Percentiles rank a stretch among this genome's conserved stretches.
Evolutionary conservation across 140 eudicot species (phyloP).

Genomic region (Ambrosia hybrid): DNA sequence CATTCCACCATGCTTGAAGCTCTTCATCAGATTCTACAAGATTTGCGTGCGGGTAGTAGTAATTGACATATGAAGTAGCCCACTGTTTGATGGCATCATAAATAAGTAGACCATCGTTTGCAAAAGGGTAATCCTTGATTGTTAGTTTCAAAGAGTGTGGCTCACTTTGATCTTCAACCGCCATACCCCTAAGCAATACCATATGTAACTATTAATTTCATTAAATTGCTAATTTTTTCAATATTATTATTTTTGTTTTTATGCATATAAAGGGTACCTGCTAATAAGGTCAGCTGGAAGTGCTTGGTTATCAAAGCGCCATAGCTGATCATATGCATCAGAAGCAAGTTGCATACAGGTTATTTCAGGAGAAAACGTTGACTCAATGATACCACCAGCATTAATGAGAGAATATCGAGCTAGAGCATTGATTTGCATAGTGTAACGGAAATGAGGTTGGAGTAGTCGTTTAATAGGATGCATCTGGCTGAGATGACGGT

Average conservation of each 20-base stretch:
- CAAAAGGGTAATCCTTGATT: conserved; percentile 60
- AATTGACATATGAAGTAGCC: conserved; percentile 43
- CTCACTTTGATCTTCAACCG: conserved; percentile 33
- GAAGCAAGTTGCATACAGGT: conserved; percentile 45
- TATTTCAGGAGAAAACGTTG: conserved; percentile 31
- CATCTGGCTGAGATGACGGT: conserved; percentile 45
- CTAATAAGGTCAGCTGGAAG: conserved; percentile 62
- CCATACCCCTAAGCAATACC: conserved; percentile 45
- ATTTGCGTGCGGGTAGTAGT: conserved; percentile 40
- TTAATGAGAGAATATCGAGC: conserved; percentile 48
- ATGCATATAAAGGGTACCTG: conserved; percentile 28
- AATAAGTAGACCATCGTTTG: conserved; percentile 48
- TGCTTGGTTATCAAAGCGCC: conserved; percentile 61
- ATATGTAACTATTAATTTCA: background rate
- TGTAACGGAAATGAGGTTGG: too few relatives aligned
- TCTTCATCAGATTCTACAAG: conserved; percentile 34
- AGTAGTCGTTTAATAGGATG: too few relatives aligned
- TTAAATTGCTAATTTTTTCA: background rate
- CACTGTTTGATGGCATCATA: conserved; percentile 52
- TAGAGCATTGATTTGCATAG: conserved; percentile 4
- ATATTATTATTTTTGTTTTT: background rate
- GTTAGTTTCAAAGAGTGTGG: conserved; percentile 43
- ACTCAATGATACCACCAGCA: conserved; percentile 51
- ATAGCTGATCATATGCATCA: conserved; percentile 39
- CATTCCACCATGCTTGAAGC: too few relatives aligned